Evolutionary conservation across 2,329 filamentous ascomycete genomes (phyloP).

Genomic region (Colletotrichum sp.): DNA sequence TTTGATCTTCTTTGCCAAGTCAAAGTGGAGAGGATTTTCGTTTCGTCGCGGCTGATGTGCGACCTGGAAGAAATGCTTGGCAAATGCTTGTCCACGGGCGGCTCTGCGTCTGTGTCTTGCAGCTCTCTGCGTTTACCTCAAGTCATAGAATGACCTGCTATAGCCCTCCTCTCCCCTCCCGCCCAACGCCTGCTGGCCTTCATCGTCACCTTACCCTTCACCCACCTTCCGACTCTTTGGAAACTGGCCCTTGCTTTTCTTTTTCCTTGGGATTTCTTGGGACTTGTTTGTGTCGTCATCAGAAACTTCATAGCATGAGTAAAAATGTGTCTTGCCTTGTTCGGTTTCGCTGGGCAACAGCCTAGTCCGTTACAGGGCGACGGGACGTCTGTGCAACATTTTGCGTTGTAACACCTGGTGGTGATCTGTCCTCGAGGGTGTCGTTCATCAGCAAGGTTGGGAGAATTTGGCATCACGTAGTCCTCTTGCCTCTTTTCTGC

Average conservation of each 20-base stretch:
- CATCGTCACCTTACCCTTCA: not conserved
- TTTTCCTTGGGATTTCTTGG: not conserved
- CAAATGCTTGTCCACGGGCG: conserved; percentile 9
- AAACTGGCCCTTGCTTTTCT: not conserved
- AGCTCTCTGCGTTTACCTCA: not conserved
- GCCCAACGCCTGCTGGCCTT: not conserved
- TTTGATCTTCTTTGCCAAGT: conserved; percentile 14
- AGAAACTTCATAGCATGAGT: not conserved
- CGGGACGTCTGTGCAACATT: not conserved
- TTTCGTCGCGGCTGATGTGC: conserved; percentile 13
- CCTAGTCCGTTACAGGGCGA: not conserved
- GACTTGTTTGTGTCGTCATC: not conserved
- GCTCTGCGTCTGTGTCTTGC: not conserved
- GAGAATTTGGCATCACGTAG: not conserved
- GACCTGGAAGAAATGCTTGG: not conserved
- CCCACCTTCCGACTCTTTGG: not conserved
- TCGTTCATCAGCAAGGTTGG: not conserved
- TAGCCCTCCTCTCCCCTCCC: not conserved
- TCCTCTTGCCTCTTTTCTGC: not conserved
- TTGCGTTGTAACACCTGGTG: not conserved
- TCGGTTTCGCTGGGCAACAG: not conserved
- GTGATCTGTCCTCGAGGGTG: not conserved
- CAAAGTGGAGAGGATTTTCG: not conserved
- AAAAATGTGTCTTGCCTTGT: not conserved
- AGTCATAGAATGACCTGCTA: not conserved